phyloP scores from a whole-genome alignment of 495 filamentous ascomycete genomes.

The Penicillium maclennaniae region DNA sequence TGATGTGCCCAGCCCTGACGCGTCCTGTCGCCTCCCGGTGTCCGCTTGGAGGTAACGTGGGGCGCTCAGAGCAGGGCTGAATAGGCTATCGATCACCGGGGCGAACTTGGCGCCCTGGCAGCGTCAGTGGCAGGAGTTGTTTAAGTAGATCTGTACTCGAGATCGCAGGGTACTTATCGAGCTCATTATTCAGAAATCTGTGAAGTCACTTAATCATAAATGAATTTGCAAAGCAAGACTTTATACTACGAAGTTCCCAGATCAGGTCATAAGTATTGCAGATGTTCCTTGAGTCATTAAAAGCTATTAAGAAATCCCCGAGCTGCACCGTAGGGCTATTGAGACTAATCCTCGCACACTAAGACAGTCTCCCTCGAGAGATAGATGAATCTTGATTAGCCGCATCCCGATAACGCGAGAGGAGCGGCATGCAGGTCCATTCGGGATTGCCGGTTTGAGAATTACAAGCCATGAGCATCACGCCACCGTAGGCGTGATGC shows the following conservation, averaged over 20 bases:
- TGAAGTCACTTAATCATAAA: background rate
- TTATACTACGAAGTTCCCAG: background rate
- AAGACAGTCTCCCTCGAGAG: background rate
- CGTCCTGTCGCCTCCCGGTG: background rate
- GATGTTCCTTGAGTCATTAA: background rate
- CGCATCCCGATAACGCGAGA: background rate
- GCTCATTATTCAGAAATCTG: background rate
- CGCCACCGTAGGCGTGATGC: background rate
- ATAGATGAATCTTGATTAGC: background rate
- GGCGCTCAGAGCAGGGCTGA: constrained; percentile 2
- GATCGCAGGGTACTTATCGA: background rate
- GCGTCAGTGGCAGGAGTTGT: background rate
- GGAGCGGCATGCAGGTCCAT: background rate
- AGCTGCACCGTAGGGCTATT: background rate
- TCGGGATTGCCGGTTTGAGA: background rate
- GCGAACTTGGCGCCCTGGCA: background rate
- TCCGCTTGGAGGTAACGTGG: background rate
- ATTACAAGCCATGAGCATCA: background rate
- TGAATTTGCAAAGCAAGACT: too few species aligned
- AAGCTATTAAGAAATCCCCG: background rate
- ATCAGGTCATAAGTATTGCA: background rate
- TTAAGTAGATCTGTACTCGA: background rate
- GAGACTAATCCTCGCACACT: background rate
- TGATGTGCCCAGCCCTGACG: constrained; percentile 1
- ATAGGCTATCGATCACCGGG: background rate